Evolutionary conservation across 2,329 filamentous ascomycete genomes (phyloP).

Genomic region (Eurotiales sp.): DNA sequence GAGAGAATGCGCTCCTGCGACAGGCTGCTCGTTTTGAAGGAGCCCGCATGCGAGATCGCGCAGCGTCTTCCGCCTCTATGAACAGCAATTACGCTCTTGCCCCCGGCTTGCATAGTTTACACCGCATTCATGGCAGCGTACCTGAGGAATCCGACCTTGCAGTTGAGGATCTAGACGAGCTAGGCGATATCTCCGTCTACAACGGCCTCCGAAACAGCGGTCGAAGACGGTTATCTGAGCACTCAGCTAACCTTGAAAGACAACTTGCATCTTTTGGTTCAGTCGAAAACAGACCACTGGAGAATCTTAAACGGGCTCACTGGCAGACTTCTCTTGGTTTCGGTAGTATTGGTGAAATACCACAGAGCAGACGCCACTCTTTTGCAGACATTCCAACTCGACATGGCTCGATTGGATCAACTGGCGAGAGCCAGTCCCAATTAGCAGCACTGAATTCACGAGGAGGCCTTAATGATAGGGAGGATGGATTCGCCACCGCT

Average conservation of each 20-base stretch:
- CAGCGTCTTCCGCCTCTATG: conserved; percentile 38
- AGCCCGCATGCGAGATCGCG: conserved; percentile 36
- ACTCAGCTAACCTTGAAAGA: conserved; percentile 38
- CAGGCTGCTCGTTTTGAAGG: conserved; percentile 41
- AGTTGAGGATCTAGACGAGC: conserved; percentile 43
- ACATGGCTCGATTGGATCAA: conserved; percentile 41
- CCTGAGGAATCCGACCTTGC: conserved; percentile 43
- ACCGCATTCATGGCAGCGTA: conserved; percentile 39
- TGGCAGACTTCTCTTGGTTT: conserved; percentile 51
- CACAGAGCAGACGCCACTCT: conserved; percentile 50
- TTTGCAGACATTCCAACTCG: conserved; percentile 50
- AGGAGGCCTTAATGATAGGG: conserved; percentile 30
- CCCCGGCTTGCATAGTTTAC: conserved; percentile 29
- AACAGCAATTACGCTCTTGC: conserved; percentile 31
- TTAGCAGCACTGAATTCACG: conserved; percentile 19
- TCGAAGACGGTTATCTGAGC: conserved; percentile 44
- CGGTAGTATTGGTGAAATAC: conserved; percentile 41
- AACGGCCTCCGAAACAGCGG: conserved; percentile 34
- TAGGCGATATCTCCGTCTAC: conserved; percentile 37
- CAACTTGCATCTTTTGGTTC: conserved; percentile 35
- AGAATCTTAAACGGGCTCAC: conserved; percentile 45
- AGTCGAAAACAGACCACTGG: conserved; percentile 42
- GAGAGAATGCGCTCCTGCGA: conserved; percentile 46
- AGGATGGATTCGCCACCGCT: conserved; percentile 35
- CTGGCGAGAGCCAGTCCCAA: conserved; percentile 29